Base-by-base conservation (phyloP, 805 yeast genomes). In the Hanseniaspora valbyensis region DNA sequence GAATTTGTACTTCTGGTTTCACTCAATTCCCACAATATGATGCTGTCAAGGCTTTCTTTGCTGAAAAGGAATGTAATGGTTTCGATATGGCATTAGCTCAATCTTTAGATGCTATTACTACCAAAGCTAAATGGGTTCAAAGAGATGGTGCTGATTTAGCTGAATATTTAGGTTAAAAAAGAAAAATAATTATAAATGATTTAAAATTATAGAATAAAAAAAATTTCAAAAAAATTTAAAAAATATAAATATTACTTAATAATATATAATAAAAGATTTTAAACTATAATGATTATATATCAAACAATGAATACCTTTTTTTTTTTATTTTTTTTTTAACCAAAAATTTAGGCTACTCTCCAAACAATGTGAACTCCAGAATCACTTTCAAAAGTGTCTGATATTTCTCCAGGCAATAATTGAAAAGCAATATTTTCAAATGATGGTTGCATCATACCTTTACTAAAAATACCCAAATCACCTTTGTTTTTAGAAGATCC, bases 361-460 rank as follows among this genome's bases (percentile, higher is more conserved):
- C 83, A 83, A 59, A 92, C 80, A 55, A 92, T 64, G 61, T 92
- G 98, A 44, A 87, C 80, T 21, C 98, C 98, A 57, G 94, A 82
- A 59, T 82, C 94, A 16, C 89, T 78, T 66, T 88, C 96, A 14
- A 92, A 83, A 25, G 88, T 76, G 40, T 77, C 83, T 60, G 92
- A 81, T 41, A 83, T 64, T 61, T 89, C 92, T 19, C 95, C 95
- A 19, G 87, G 80, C 56, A 84, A 77, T 56, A 92, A 69, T 4
- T 68, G 80, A 63, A 83, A 90, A 1, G 95, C 81, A 2, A 92
- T 95, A 53, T 80, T 80, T 66, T 92, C 98, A 61, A 92, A 92
- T 53, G 82, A 69, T 32, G 95, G 95, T 66, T 92, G 97, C 98
- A 92, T 92, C 58, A 82, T 88, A 36, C 96, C 96, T 54, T 74